Percentiles rank a stretch among this genome's conserved stretches.
phyloP scores from a whole-genome alignment of 805 yeast genomes.

The Myxozyma sirexii region DNA sequence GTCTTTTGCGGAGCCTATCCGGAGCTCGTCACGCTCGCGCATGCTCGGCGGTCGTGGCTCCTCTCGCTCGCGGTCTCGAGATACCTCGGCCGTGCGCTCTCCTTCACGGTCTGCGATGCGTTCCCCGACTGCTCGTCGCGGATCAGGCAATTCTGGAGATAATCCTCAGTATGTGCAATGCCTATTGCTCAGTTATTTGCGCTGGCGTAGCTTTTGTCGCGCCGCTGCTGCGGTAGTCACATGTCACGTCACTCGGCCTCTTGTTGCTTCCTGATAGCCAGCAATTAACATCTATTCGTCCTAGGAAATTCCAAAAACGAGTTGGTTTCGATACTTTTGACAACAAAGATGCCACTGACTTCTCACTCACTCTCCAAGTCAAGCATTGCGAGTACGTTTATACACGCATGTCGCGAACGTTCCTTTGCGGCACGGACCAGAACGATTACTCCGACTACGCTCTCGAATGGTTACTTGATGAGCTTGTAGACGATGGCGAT shows the following conservation, averaged over 20 bases:
- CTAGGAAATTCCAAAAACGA: conserved; percentile 40
- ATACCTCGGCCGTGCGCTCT: conserved; percentile 17
- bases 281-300: neutral
- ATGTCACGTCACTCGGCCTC: neutral
- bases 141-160: neutral
- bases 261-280: neutral
- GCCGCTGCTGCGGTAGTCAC: no score
- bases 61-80: conserved; percentile 14
- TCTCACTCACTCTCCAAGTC: conserved; percentile 47
- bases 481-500: conserved; percentile 51
- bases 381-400: conserved; percentile 46
- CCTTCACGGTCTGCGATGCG: conserved; percentile 26
- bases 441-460: conserved; percentile 50
- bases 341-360: conserved; percentile 42
- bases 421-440: conserved; percentile 51
- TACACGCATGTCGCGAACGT: conserved; percentile 47
- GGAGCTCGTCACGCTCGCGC: conserved; percentile 26
- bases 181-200: neutral
- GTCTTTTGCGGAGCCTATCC: conserved; percentile 18
- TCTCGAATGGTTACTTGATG: conserved; percentile 51
- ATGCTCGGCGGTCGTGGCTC: conserved; percentile 2
- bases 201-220: neutral
- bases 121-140: conserved; percentile 6
- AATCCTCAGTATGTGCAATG: conserved; percentile 24
- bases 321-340: conserved; percentile 51